Percentiles rank a stretch among this genome's conserved stretches.
These are phyloP conservation scores for Pichia sp. DNA, from an alignment of 1,139 yeast genomes.

Conservation along the genomic window DNA sequence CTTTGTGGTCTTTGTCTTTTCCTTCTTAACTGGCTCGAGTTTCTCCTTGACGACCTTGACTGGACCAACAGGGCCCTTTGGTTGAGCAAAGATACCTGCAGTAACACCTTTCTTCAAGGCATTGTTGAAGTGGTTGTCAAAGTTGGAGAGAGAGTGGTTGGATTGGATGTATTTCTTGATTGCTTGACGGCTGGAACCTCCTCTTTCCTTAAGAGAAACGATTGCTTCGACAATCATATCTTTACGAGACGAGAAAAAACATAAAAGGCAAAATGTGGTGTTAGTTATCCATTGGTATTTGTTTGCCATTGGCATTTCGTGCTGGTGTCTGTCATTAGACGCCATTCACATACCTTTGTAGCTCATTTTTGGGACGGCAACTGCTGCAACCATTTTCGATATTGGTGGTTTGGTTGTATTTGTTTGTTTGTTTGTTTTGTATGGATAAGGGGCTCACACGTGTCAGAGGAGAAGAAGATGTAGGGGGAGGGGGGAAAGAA, in stretches of 20 bases:
- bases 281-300: not conserved
- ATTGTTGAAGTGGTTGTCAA: constrained; percentile 71
- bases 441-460: not conserved
- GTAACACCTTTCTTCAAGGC: constrained; percentile 82
- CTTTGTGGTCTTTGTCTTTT: not conserved
- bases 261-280: not conserved
- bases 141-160: constrained; percentile 57
- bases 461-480: not conserved
- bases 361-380: constrained; percentile 38
- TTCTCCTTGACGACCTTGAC: constrained; percentile 52
- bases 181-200: constrained; percentile 74
- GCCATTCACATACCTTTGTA: constrained; percentile 46
- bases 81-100: constrained; percentile 72
- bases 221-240: constrained; percentile 80
- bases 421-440: not conserved
- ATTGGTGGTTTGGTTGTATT: not conserved
- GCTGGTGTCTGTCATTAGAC: too few relatives aligned
- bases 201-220: constrained; percentile 68
- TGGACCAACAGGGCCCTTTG: constrained; percentile 83
- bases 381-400: constrained; percentile 26
- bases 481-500: too few relatives aligned
- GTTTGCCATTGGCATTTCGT: not conserved
- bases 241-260: constrained; percentile 24
- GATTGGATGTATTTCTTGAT: constrained; percentile 58
- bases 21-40: constrained; percentile 3